Conservation (phyloP, 345 rosid genomes). For the Eucalyptus shirleyi region DNA sequence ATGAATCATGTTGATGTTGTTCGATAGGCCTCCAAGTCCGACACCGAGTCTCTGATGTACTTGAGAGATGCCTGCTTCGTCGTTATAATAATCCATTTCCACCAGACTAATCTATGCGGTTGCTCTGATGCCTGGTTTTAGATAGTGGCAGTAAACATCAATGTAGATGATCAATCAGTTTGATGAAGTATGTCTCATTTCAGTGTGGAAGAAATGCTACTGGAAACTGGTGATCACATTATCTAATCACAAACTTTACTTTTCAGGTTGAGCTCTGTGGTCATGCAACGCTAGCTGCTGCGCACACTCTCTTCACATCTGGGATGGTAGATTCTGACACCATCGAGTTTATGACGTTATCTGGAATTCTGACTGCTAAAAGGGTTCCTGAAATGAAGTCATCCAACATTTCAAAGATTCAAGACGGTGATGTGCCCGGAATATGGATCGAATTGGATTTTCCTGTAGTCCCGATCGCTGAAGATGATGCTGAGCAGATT, state of each 20-base stretch:
- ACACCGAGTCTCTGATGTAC: background rate
- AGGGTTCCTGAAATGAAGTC: constrained; percentile 11
- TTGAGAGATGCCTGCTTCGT: background rate
- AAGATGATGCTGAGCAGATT: constrained; percentile 11
- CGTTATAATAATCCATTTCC: background rate
- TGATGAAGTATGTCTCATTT: background rate
- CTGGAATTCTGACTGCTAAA: constrained; percentile 59
- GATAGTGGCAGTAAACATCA: background rate
- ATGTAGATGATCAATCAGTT: background rate
- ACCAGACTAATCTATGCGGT: too few species aligned
- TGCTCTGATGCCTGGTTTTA: background rate
- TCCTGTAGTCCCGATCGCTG: constrained; percentile 24
- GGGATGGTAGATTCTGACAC: constrained; percentile 32
- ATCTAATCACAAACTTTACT: background rate
- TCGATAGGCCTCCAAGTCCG: background rate
- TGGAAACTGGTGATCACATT: background rate
- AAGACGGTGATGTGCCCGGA: constrained; percentile 12
- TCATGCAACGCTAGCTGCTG: constrained; percentile 83
- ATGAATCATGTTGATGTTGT: background rate
- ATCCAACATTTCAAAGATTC: background rate
- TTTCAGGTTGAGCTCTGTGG: constrained; percentile 69
- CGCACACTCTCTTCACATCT: constrained; percentile 47
- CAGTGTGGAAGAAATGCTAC: background rate
- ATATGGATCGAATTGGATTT: constrained; percentile 43
- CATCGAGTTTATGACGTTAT: constrained; percentile 57